Evolutionary conservation across 352 stramenopile species (phyloP), one percentile per base, ranked within the genome.

Genomic region (Phytophthora rubi): DNA sequence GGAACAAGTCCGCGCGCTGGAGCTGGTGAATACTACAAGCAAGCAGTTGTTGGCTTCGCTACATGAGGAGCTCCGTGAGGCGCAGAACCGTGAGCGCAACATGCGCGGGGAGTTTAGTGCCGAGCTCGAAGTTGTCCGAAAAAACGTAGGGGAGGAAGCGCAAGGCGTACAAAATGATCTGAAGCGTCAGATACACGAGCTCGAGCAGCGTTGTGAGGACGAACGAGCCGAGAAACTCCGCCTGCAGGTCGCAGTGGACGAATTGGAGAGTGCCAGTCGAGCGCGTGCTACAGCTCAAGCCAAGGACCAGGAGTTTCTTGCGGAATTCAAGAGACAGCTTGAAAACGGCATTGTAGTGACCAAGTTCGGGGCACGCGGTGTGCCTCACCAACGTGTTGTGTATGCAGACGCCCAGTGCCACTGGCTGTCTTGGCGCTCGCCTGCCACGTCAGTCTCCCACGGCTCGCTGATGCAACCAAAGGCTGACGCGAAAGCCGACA

Each of bases 391-490:
- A 42, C 77, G 84, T 23, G 68, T 92, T n/a, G 64, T 92, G 23
- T 90, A 80, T 60, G 70, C 82, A 6, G 80, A 90, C 59, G n/a
- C 72, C 42, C 69, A 77, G 8, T 88, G 84, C 57, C 72, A 77
- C 47, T 89, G 82, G 84, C 37, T 92, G 52, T 90, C 80, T 62
- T 92, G 84, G 84, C 73, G 76, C 18, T 67, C 73, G n/a, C 67
- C 75, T 18, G 53, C 72, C n/a, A 62, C 62, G 3, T 67, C 66
- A 21, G 26, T 48, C 15, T 53, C 53, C 1, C 30, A 64, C 9
- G 57, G 59, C 7, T 71, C 81, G 8, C 60, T 85, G 21, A 68
- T 64, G 44, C 70, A 77, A 3, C 82, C 82, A 9, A 80, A 81
- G 18, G 26, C 63, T 8, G 82, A 90, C 58, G 71, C 82, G 4